Evolutionary conservation across 2,329 filamentous ascomycete genomes (phyloP).

Genomic region (Aspergillus pseudotamarii): DNA sequence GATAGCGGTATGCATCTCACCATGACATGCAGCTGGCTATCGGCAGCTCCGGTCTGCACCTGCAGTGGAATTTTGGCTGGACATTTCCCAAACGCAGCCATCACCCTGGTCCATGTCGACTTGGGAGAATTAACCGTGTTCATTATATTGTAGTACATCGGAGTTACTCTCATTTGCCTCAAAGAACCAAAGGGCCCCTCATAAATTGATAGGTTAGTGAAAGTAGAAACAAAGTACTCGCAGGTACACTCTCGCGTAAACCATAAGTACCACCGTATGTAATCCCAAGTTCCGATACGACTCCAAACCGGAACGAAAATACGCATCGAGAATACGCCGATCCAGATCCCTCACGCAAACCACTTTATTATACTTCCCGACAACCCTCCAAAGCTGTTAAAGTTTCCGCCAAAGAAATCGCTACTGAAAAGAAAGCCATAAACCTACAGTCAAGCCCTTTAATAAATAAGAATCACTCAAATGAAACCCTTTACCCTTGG

Average conservation of each 20-base stretch:
- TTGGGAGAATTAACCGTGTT: neutral
- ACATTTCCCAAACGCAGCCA: neutral
- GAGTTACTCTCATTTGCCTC: neutral
- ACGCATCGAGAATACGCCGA: slow-evolving; percentile 1
- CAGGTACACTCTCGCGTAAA: neutral
- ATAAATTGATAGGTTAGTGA: neutral
- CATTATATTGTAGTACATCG: neutral
- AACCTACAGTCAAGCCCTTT: neutral
- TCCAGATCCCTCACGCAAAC: neutral
- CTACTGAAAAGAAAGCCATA: neutral
- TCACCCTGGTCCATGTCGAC: neutral
- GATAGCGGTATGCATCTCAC: neutral
- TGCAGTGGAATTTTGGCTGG: neutral
- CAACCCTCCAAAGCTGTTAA: neutral
- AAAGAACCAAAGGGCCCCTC: neutral
- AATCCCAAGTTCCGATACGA: neutral
- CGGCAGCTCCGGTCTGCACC: slow-evolving; percentile 1
- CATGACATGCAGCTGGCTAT: slow-evolving; percentile 3
- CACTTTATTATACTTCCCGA: slow-evolving; percentile 4
- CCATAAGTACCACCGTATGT: neutral
- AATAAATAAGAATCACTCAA: neutral
- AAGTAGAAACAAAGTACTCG: neutral
- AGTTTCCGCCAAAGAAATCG: neutral
- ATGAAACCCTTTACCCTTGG: neutral
- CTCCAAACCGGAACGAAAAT: neutral